phyloP scores from a whole-genome alignment of 1,284 basidiomycete species.

The Leccinum solheimii region DNA sequence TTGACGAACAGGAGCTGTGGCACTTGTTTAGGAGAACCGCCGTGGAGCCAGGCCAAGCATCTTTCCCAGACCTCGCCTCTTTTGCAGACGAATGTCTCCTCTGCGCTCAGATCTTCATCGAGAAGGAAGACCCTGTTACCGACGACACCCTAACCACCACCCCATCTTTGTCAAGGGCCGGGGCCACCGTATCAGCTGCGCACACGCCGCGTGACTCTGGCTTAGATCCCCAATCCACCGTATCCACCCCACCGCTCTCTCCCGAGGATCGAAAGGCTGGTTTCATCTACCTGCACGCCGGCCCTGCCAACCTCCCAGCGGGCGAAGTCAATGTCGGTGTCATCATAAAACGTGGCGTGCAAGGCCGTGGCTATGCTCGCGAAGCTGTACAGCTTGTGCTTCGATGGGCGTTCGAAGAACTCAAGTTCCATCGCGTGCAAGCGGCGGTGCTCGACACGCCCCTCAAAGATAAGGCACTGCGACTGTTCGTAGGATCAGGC shows the following conservation, averaged over 20 bases:
- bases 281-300: slow-evolving; percentile 45
- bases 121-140: background rate
- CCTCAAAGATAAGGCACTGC: slow-evolving; percentile 41
- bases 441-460: slow-evolving; percentile 46
- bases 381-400: slow-evolving; percentile 47
- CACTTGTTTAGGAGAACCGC: slow-evolving; percentile 22
- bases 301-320: slow-evolving; percentile 29
- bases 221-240: background rate
- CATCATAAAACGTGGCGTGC: slow-evolving; percentile 40
- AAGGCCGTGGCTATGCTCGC: slow-evolving; percentile 44
- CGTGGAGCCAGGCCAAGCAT: slow-evolving; percentile 31
- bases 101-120: slow-evolving; percentile 23
- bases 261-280: slow-evolving; percentile 30
- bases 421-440: slow-evolving; percentile 56
- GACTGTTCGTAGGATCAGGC: slow-evolving; percentile 47
- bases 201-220: background rate
- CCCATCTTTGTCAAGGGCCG: background rate
- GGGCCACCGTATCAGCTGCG: background rate
- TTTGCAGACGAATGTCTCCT: slow-evolving; percentile 34
- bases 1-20: slow-evolving; percentile 21
- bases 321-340: slow-evolving; percentile 56
- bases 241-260: background rate
- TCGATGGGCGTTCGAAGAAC: slow-evolving; percentile 48
- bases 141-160: background rate
- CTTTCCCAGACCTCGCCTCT: slow-evolving; percentile 21